A percentile compares a stretch with the other conserved stretches of the same genome.
phyloP scores from a whole-genome alignment of 805 yeast genomes.

The Saturnispora sekii region DNA sequence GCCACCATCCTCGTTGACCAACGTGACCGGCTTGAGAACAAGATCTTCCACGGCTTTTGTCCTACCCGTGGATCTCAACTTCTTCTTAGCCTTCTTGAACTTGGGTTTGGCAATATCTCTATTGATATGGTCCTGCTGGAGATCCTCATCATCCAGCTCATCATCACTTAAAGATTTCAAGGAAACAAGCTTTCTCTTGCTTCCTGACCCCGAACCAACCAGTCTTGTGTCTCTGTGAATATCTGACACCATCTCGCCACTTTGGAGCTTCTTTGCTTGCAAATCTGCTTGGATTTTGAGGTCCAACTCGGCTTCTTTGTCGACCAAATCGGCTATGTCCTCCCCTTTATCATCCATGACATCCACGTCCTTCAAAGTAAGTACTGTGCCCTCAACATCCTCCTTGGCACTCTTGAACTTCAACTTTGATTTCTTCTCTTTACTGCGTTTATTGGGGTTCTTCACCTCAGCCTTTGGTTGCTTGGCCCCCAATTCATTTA shows the following conservation, averaged over 20 bases:
- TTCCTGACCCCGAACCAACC: slow-evolving; percentile 10
- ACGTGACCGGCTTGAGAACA: slow-evolving; percentile 20
- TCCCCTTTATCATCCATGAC: not conserved
- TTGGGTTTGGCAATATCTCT: slow-evolving; percentile 12
- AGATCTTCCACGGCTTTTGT: slow-evolving; percentile 11
- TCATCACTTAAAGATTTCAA: slow-evolving; percentile 13
- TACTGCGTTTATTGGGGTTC: not conserved
- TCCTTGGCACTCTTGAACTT: too few relatives aligned
- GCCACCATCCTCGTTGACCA: slow-evolving; percentile 22
- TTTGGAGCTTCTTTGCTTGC: slow-evolving; percentile 25
- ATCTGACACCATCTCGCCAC: slow-evolving; percentile 14
- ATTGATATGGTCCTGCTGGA: not conserved
- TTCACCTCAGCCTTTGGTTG: too few relatives aligned
- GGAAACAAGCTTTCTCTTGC: slow-evolving; percentile 11
- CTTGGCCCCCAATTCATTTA: slow-evolving; percentile 21
- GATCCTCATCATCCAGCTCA: slow-evolving; percentile 6
- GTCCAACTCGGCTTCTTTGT: slow-evolving; percentile 19
- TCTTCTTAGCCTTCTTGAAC: slow-evolving; percentile 20
- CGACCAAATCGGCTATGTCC: slow-evolving; percentile 27
- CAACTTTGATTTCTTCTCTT: slow-evolving; percentile 3
- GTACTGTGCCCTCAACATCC: too few relatives aligned
- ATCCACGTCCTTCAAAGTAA: not conserved
- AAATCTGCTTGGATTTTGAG: slow-evolving; percentile 15
- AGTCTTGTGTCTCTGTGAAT: slow-evolving; percentile 18
- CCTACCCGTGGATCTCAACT: slow-evolving; percentile 9